phyloP scores from a whole-genome alignment of 2,329 filamentous ascomycete species.

The Talaromyces sp. region DNA sequence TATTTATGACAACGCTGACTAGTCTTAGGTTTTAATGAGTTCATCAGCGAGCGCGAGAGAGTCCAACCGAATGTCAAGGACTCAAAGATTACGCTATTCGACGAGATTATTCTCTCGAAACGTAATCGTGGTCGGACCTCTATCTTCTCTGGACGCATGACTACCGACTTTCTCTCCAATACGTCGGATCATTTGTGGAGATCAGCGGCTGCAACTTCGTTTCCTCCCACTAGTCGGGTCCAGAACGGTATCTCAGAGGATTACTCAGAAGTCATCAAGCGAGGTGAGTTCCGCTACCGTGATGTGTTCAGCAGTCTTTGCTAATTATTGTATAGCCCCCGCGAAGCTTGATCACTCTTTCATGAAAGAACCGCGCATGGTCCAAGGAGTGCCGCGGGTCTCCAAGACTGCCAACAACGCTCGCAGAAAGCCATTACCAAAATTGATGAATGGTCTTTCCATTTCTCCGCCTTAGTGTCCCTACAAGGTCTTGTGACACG shows the following conservation, averaged over 20 bases:
- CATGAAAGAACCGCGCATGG: conserved; percentile 88
- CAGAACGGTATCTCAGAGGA: conserved; percentile 46
- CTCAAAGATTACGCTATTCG: conserved; percentile 58
- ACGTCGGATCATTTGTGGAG: conserved; percentile 63
- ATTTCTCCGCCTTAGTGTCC: conserved; percentile 31
- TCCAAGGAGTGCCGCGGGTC: conserved; percentile 76
- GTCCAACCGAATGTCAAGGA: conserved; percentile 51
- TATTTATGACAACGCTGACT: neutral
- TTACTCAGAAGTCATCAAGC: conserved; percentile 49
- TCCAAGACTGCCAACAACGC: conserved; percentile 45
- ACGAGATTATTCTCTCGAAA: conserved; percentile 63
- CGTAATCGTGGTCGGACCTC: conserved; percentile 58
- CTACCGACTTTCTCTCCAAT: conserved; percentile 58
- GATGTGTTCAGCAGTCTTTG: neutral
- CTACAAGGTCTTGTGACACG: neutral
- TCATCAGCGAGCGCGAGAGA: conserved; percentile 61
- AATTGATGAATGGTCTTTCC: conserved; percentile 40
- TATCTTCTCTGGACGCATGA: conserved; percentile 51
- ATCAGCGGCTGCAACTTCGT: conserved; percentile 57
- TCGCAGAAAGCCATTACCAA: conserved; percentile 41
- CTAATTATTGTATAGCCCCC: conserved; percentile 47
- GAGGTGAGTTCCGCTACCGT: conserved; percentile 39
- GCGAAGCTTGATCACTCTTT: conserved; percentile 78
- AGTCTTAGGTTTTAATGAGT: conserved; percentile 57
- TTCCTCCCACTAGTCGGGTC: conserved; percentile 50